Percentiles rank a stretch among this genome's conserved stretches.
phyloP scores from a whole-genome alignment of 1,139 yeast species.

The Kazachstania sp. region DNA sequence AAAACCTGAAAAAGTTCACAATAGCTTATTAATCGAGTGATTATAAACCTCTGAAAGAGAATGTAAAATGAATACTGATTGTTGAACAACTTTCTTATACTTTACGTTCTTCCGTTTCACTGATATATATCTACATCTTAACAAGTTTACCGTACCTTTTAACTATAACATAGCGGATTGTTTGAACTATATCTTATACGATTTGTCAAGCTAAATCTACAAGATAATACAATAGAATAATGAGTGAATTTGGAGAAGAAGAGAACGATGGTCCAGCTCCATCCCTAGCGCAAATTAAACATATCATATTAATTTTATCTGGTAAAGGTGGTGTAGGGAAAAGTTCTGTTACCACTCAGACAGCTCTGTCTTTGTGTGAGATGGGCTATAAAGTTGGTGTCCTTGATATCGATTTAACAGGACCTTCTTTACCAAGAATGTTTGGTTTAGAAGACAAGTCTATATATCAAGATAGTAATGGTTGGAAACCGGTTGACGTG shows the following conservation, averaged over 20 bases:
- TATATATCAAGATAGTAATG: constrained; percentile 71
- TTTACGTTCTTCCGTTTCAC: too few species aligned
- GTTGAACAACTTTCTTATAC: too few species aligned
- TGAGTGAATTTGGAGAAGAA: constrained; percentile 7
- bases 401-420: constrained; percentile 88
- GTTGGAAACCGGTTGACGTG: constrained; percentile 81
- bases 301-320: constrained; percentile 71
- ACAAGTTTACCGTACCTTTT: too few species aligned
- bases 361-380: constrained; percentile 67
- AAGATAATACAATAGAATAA: neutral
- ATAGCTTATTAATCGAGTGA: too few species aligned
- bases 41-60: too few species aligned
- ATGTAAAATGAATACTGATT: too few species aligned
- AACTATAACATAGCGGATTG: too few species aligned
- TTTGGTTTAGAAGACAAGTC: constrained; percentile 78
- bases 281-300: constrained; percentile 57
- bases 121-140: too few species aligned
- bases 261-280: constrained; percentile 36
- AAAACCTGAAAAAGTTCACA: too few species aligned
- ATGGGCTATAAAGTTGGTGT: constrained; percentile 81
- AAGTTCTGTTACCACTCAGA: constrained; percentile 88
- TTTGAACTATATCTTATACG: too few species aligned
- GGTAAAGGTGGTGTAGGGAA: constrained; percentile 99
- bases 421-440: constrained; percentile 95
- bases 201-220: too few species aligned